Base-by-base conservation (phyloP, 139 green algal genomes). In the Chlamydomonas applanata region DNA sequence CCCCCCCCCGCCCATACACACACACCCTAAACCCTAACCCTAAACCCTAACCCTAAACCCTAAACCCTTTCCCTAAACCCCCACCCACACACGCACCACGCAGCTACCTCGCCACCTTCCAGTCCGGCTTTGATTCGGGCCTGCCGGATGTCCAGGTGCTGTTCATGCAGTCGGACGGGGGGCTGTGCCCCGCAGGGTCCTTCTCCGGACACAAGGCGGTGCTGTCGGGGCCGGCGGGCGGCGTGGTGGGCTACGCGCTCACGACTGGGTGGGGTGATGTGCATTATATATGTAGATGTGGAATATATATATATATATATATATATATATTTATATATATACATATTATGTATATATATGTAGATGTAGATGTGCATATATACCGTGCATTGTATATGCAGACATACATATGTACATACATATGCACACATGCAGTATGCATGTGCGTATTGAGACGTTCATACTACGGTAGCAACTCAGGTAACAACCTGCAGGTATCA, bases 191-290 rank as follows among this genome's bases (percentile, higher is more conserved):
- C 0, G 91, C 92, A 32, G 66, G 83, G 25, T 64, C 65, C 9
- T 98, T 98, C 77, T 95, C 85, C 9, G 94, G 94, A 17, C 93
- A 97, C 87, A 93, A 94, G 67, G 95, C 95, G 30, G 91, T 99
- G 49, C 88, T 99, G 64, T 98, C 93, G 2, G 95, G 95, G 0
- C 95, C 95, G 0, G 95, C 86, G 79, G 95, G 88, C 53, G 92
- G 92, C 1, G 96, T 97, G 60, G 93, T 97, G 60, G 93, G 94
- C 0, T 97, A 95, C 64, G 93, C 94, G 0, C 79, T 90, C 11
- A 97, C 93, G 30, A 97, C 93, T 1, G 69, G 74, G 27, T 95
- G 88, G 86, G 74, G n/a, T n/a, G n/a, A n/a, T n/a, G n/a, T n/a
- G n/a, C n/a, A n/a, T n/a, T n/a, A n/a, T n/a, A n/a, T n/a, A n/a